Evolutionary conservation across 352 stramenopile genomes (phyloP).

Genomic region (Globisporangium solare): DNA sequence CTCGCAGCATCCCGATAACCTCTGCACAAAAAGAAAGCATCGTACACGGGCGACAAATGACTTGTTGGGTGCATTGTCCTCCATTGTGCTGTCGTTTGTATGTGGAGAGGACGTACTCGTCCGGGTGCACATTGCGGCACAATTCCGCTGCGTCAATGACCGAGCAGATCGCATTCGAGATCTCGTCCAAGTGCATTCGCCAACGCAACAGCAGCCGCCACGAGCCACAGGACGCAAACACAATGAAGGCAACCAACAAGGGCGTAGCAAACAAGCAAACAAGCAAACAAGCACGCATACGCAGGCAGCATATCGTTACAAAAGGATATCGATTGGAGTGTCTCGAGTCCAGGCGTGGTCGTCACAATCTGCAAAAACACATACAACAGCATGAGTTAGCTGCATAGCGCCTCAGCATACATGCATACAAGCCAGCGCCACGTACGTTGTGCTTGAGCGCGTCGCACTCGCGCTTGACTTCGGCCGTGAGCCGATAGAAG

Average conservation of each 20-base stretch:
- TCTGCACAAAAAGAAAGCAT: constrained; percentile 19
- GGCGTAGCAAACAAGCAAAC: not conserved
- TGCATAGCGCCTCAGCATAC: not conserved
- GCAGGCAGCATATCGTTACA: constrained; percentile 1
- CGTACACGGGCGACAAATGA: not conserved
- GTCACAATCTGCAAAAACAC: constrained; percentile 34
- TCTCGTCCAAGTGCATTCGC: constrained; percentile 81
- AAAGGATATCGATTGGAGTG: constrained; percentile 55
- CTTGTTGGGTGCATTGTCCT: no score
- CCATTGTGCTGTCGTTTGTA: not conserved
- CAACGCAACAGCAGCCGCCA: constrained; percentile 1
- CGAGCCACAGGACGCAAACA: not conserved
- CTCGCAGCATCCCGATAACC: constrained; percentile 81
- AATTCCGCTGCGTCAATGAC: constrained; percentile 96
- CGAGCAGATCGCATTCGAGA: constrained; percentile 93
- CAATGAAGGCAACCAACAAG: constrained; percentile 12
- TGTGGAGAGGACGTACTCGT: constrained; percentile 40
- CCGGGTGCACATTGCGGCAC: constrained; percentile 90
- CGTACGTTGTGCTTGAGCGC: constrained; percentile 53
- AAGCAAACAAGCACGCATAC: not conserved
- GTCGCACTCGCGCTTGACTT: constrained; percentile 54
- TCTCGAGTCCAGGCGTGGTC: constrained; percentile 52
- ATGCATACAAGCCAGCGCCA: not conserved
- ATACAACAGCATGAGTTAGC: not conserved
- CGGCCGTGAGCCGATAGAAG: constrained; percentile 49